A percentile compares a stretch with the other conserved stretches of the same genome.
Conservation (phyloP, 2,329 filamentous ascomycete species). For the Berkeleyomyces basicola region DNA sequence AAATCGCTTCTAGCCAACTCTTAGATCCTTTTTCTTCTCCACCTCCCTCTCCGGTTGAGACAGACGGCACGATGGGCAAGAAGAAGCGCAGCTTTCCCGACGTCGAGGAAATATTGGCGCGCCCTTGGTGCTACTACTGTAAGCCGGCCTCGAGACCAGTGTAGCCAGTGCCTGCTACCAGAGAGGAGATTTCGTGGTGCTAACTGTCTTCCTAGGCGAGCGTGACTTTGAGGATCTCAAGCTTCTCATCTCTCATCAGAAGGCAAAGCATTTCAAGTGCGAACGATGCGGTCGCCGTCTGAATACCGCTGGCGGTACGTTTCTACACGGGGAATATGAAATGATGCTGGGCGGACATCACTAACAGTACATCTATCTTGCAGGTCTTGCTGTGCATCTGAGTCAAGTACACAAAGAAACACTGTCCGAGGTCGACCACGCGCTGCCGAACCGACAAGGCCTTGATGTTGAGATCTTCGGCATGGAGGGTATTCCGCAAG, state of each 20-base stretch:
- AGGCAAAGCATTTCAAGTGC: conserved; percentile 99
- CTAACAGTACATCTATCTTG: background rate
- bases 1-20: background rate
- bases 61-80: conserved; percentile 48
- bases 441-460: conserved; percentile 67
- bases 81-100: conserved; percentile 78
- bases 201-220: conserved; percentile 38
- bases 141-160: conserved; percentile 14
- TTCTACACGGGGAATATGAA: conserved; percentile 8
- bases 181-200: background rate
- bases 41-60: background rate
- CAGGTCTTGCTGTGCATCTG: conserved; percentile 90
- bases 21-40: background rate
- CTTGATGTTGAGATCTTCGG: conserved; percentile 94
- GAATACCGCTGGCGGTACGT: conserved; percentile 82
- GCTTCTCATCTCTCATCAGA: conserved; percentile 91
- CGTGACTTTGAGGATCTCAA: conserved; percentile 96
- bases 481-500: conserved; percentile 89
- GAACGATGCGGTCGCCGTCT: conserved; percentile 73
- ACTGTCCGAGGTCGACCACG: conserved; percentile 76
- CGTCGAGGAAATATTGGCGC: conserved; percentile 70
- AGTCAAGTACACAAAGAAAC: conserved; percentile 97
- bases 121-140: conserved; percentile 98
- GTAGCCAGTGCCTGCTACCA: background rate
- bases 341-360: background rate